Conservation (phyloP, 2,329 filamentous ascomycete genomes). For the Periglandula ipomoeae region DNA sequence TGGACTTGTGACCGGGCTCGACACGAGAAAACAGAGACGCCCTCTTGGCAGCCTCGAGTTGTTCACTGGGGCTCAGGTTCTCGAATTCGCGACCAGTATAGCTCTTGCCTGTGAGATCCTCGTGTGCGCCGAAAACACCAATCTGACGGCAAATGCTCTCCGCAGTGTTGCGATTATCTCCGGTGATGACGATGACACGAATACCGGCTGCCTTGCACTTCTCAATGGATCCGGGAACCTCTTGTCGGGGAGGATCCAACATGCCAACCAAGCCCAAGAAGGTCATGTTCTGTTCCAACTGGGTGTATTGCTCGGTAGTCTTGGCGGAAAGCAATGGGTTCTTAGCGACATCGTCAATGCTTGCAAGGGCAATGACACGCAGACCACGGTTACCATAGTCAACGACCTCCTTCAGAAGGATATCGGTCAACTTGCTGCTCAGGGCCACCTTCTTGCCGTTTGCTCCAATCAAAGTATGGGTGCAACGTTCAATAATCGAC, state of each 20-base stretch:
- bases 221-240: constrained; percentile 76
- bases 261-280: constrained; percentile 90
- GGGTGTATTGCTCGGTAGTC: constrained; percentile 71
- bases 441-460: constrained; percentile 71
- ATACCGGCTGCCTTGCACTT: constrained; percentile 92
- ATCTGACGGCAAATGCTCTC: constrained; percentile 98
- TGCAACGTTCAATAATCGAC: constrained; percentile 86
- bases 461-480: constrained; percentile 66
- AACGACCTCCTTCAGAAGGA: constrained; percentile 71
- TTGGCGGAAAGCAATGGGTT: constrained; percentile 70
- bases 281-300: constrained; percentile 90
- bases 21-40: constrained; percentile 94
- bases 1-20: constrained; percentile 94
- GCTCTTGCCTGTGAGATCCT: constrained; percentile 85
- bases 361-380: constrained; percentile 88
- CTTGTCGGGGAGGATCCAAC: constrained; percentile 90
- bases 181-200: constrained; percentile 94
- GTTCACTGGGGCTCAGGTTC: constrained; percentile 64
- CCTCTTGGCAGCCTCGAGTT: constrained; percentile 73
- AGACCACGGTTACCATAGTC: constrained; percentile 89
- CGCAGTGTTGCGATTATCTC: constrained; percentile 94
- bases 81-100: constrained; percentile 95
- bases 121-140: constrained; percentile 74
- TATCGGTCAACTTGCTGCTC: constrained; percentile 55
- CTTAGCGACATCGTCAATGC: constrained; percentile 63